Percentiles rank a stretch among this genome's conserved stretches.
phyloP scores from a whole-genome alignment of 202 grass and related monocot species.

The Miscanthus sacchariflorus region DNA sequence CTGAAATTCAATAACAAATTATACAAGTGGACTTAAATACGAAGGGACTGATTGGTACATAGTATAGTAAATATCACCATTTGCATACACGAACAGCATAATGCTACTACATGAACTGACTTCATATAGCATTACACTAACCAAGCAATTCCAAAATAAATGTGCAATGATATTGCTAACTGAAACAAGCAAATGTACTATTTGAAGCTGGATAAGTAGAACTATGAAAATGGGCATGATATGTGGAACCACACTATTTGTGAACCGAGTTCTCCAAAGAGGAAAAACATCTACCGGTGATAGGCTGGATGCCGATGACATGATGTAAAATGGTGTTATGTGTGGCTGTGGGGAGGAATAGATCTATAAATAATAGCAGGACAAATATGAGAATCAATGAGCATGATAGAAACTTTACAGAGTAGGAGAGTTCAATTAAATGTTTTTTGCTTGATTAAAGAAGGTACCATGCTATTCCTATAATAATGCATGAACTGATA shows the following conservation, averaged over 20 bases:
- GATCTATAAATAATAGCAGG: background rate
- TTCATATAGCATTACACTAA: background rate
- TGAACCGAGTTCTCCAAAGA: background rate
- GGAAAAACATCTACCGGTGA: background rate
- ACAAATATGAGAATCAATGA: background rate
- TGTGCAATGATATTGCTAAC: conserved; percentile 1
- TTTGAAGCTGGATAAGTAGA: background rate
- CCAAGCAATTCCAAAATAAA: background rate
- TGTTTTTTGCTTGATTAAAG: background rate
- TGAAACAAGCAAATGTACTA: background rate
- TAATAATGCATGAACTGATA: background rate
- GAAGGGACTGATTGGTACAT: background rate
- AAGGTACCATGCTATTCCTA: background rate
- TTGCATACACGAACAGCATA: background rate
- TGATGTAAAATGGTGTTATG: background rate
- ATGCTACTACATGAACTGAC: no score
- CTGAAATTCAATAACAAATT: conserved; percentile 40
- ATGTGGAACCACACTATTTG: background rate
- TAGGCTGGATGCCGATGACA: background rate
- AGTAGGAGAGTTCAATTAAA: background rate
- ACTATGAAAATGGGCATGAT: background rate
- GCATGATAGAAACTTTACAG: background rate
- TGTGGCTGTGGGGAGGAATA: background rate
- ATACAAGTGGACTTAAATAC: background rate
- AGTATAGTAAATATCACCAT: background rate